Base-by-base conservation (phyloP, 2,329 filamentous ascomycete genomes). In the Aspergillus neoniger region DNA sequence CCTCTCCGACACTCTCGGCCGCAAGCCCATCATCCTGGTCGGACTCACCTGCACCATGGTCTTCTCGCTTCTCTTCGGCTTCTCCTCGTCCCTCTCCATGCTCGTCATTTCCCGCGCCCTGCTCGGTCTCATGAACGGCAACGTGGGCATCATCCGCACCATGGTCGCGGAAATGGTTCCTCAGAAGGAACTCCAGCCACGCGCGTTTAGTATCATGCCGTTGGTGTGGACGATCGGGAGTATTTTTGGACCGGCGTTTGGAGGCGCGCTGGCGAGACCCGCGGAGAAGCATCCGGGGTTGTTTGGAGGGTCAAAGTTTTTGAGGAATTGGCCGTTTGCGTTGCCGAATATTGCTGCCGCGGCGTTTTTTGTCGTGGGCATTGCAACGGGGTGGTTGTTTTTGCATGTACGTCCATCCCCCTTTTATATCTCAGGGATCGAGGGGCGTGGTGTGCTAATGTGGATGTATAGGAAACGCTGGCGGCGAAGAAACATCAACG, bases 161-260 rank as follows among this genome's bases (percentile, higher is more conserved):
- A 92, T 95, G 80, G 92, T 97, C 2, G 94, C 94, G 0, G 94
- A 97, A 75, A 88, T 97, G 83, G 92, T 96, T 1, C 91, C 92
- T 0, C 88, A 95, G 74, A 92, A 85, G 73, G 90, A 92, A 71
- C 81, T 96, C 6, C 94, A 97, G 71, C 93, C 94, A 0, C 83
- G 87, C 55, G 95, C 95, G 0, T 98, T 98, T 75, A 92, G 89
- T 65, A 82, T 98, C 49, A 97, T 98, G 93, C 94, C 94, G 4
- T 79, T 98, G 15, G 91, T 90, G 1, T 98, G 92, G 90, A 92
- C 88, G 10, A 80, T 97, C 55, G 94, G 94, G 0, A 90, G 88
- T 38, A 91, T 96, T 39, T 90, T 96, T 67, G 94, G 94, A 0
- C 94, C 94, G 1, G 88, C 87, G 4, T 90, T 98, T 70, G 94